phyloP scores from a whole-genome alignment of 73 alveolate species.

The Uronychia binucleata region DNA sequence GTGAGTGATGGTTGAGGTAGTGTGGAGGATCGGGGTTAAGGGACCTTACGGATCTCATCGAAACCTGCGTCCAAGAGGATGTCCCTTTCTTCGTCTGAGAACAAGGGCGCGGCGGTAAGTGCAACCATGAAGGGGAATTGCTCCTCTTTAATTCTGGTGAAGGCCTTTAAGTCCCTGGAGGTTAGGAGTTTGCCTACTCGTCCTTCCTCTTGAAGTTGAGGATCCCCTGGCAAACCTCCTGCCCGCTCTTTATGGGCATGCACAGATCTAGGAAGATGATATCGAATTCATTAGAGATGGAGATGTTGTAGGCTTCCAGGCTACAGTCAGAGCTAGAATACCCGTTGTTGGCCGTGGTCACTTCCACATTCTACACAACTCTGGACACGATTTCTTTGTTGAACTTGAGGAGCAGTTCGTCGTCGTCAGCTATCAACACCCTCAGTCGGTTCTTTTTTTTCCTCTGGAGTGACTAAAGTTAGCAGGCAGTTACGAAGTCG shows the following conservation, averaged over 20 bases:
- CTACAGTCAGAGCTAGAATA: too few relatives aligned
- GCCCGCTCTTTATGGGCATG: neutral
- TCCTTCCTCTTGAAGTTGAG: neutral
- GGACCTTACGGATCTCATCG: neutral
- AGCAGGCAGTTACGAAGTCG: neutral
- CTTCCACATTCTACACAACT: neutral
- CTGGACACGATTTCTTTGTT: neutral
- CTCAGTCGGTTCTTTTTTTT: neutral
- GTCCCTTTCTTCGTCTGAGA: neutral
- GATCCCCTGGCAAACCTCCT: neutral
- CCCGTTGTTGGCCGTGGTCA: neutral
- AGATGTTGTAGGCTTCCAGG: neutral
- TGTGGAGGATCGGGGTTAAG: neutral
- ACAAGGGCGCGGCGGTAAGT: neutral
- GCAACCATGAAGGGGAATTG: neutral
- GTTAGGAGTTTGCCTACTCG: neutral
- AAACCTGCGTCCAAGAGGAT: neutral
- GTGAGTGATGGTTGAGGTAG: constrained; percentile 3
- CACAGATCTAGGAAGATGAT: neutral
- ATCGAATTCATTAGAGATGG: neutral
- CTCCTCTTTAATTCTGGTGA: neutral
- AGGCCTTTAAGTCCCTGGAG: neutral
- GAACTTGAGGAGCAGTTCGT: neutral
- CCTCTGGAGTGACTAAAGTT: neutral
- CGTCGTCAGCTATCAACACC: neutral